These are phyloP conservation scores for Citrus medica DNA, from an alignment of 345 rosid species.

Conservation along the genomic window DNA sequence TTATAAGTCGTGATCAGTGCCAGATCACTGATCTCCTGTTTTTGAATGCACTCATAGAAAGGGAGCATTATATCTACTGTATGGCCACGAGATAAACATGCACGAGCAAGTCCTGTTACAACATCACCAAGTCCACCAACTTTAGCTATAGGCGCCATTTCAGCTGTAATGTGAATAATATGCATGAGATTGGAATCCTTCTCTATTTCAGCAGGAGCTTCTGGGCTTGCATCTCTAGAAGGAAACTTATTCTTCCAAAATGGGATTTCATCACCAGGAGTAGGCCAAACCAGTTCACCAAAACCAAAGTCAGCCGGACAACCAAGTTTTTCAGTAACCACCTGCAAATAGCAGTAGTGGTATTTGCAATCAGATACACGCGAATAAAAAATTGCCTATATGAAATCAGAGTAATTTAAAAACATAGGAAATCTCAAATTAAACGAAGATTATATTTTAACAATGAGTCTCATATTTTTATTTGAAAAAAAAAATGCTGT, in stretches of 20 bases:
- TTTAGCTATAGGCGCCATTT: conserved; percentile 60
- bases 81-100: conserved; percentile 49
- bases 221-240: conserved; percentile 22
- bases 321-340: conserved; percentile 8
- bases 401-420: background rate
- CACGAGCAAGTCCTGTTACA: conserved; percentile 58
- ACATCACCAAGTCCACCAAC: conserved; percentile 75
- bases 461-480: no score
- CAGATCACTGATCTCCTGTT: conserved; percentile 35
- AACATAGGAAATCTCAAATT: background rate
- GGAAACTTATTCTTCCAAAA: conserved; percentile 56
- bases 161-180: conserved; percentile 51
- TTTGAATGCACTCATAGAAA: conserved; percentile 48
- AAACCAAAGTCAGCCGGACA: conserved; percentile 1
- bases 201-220: conserved; percentile 22
- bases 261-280: conserved; percentile 44
- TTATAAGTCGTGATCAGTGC: conserved; percentile 26
- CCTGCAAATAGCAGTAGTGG: conserved; percentile 13
- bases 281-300: conserved; percentile 36
- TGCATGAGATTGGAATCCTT: conserved; percentile 42
- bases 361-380: background rate
- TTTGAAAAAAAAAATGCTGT: background rate
- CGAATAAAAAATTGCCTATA: background rate
- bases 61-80: conserved; percentile 53
- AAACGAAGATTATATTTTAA: background rate